A percentile compares a stretch with the other conserved stretches of the same genome.
Conservation (phyloP, 2,329 filamentous ascomycete species). For the Colletotrichum chrysophilum region DNA sequence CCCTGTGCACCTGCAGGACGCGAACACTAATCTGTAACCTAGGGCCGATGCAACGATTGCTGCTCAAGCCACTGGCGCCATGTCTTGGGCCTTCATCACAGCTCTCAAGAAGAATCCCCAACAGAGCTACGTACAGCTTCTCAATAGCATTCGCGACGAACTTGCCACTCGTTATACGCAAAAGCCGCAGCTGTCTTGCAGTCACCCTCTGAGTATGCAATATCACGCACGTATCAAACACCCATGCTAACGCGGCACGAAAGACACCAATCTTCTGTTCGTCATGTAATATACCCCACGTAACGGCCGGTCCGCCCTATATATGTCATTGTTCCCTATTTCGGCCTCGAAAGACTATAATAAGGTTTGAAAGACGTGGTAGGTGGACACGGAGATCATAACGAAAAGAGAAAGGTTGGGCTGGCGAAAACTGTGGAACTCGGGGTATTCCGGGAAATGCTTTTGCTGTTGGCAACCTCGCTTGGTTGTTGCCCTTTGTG, state of each 20-base stretch:
- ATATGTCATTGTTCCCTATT: constrained; percentile 4
- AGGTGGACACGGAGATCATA: neutral
- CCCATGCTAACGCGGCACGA: constrained; percentile 29
- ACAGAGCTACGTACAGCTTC: constrained; percentile 94
- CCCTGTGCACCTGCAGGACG: neutral
- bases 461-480: neutral
- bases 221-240: neutral
- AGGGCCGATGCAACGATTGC: constrained; percentile 93
- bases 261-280: constrained; percentile 66
- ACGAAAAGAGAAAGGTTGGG: neutral
- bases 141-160: constrained; percentile 96
- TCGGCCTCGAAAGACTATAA: neutral
- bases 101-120: constrained; percentile 96
- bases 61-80: constrained; percentile 91
- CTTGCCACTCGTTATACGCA: constrained; percentile 86
- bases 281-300: constrained; percentile 54
- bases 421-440: neutral
- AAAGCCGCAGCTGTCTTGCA: constrained; percentile 96
- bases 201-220: constrained; percentile 87
- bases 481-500: neutral
- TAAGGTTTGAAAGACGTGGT: neutral
- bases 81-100: constrained; percentile 97
- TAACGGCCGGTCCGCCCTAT: constrained; percentile 10
- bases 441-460: neutral
- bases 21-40: neutral